These are phyloP conservation scores for Drosera capensis DNA, from an alignment of 148 eudicot species.

Conservation along the genomic window DNA sequence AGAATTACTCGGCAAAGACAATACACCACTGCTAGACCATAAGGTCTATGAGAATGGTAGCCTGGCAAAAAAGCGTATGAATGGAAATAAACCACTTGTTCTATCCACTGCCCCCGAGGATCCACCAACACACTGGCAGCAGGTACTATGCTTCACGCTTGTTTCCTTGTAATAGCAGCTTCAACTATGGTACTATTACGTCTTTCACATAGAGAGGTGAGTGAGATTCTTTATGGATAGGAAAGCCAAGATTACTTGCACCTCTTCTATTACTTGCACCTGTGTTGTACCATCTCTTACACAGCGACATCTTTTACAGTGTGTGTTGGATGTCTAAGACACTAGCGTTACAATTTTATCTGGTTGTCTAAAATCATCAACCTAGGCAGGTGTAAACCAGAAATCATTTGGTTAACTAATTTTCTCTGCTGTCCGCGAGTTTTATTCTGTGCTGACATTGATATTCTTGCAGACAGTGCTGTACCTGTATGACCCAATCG, in stretches of 20 bases:
- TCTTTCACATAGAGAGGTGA: not conserved
- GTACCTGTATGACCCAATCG: conserved; percentile 80
- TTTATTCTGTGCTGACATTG: not conserved
- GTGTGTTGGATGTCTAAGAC: no score
- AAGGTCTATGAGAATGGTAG: conserved; percentile 17
- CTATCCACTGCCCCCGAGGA: conserved; percentile 96
- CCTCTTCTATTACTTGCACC: no score
- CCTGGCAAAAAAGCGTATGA: conserved; percentile 51
- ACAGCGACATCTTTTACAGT: no score
- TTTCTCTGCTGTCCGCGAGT: no score
- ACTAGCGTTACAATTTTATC: no score
- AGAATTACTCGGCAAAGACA: conserved; percentile 15
- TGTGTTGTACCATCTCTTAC: no score
- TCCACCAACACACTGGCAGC: conserved; percentile 98
- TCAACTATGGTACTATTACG: no score
- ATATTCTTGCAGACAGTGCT: conserved; percentile 45
- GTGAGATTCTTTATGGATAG: not conserved
- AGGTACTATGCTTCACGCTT: conserved; percentile 32
- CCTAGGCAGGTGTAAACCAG: no score
- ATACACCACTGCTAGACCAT: conserved; percentile 13
- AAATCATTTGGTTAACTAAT: not conserved
- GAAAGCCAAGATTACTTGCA: no score
- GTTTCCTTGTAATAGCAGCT: no score
- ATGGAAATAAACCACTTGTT: conserved; percentile 61
- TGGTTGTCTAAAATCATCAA: no score